A percentile compares a stretch with the other conserved stretches of the same genome.
These are phyloP conservation scores for Saturnispora silvae DNA, from an alignment of 805 yeast species.

Conservation along the genomic window DNA sequence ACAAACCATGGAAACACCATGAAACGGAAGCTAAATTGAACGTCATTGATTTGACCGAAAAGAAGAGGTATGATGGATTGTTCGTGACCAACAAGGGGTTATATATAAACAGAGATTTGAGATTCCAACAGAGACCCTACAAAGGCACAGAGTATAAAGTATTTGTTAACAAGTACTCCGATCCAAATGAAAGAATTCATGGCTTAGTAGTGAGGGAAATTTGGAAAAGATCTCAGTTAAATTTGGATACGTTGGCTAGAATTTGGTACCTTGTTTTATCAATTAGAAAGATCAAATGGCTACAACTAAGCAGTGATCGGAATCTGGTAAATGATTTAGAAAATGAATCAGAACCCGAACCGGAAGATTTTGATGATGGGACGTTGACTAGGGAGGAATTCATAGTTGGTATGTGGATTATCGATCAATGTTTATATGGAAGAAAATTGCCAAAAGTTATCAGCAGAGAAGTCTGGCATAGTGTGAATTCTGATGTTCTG, in stretches of 20 bases:
- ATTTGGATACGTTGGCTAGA: conserved; percentile 45
- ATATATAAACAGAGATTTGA: conserved; percentile 28
- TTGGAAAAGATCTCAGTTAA: conserved; percentile 72
- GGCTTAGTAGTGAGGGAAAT: conserved; percentile 64
- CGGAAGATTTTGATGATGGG: conserved; percentile 54
- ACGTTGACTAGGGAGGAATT: conserved; percentile 72
- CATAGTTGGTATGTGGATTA: conserved; percentile 94
- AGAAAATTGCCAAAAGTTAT: conserved; percentile 71
- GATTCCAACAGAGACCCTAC: not conserved
- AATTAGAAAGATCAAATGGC: conserved; percentile 37
- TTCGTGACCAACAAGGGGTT: conserved; percentile 84
- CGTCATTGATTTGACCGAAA: conserved; percentile 41
- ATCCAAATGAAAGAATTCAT: conserved; percentile 26
- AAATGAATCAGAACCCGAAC: not conserved
- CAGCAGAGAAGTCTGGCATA: conserved; percentile 66
- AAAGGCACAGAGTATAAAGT: not conserved
- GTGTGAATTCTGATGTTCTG: conserved; percentile 36
- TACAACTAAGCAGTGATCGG: conserved; percentile 1
- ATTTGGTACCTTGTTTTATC: conserved; percentile 69
- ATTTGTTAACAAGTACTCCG: conserved; percentile 10
- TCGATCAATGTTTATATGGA: conserved; percentile 93
- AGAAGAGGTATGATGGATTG: conserved; percentile 84
- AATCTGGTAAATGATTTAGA: too few relatives aligned
- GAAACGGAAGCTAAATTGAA: conserved; percentile 27
- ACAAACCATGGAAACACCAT: conserved; percentile 92